Base-by-base conservation (phyloP, 2,329 filamentous ascomycete species). In the Anisogramma anomala region DNA sequence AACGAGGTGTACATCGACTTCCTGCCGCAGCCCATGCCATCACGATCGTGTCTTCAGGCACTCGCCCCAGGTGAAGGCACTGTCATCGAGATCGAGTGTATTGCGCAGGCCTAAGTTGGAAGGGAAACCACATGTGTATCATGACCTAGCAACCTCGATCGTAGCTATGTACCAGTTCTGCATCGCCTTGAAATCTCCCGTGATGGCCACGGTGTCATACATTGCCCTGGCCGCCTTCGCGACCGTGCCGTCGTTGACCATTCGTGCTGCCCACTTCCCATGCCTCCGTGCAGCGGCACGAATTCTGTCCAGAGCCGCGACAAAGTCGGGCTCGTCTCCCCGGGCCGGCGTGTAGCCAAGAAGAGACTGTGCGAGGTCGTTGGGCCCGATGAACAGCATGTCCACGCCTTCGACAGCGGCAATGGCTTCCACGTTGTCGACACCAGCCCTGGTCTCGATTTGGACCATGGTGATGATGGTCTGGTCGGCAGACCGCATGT, bases 401-500 rank as follows among this genome's bases (percentile, higher is more conserved):
- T 68, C 64, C 2, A 68, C 58, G 3, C 64, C 64, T 1, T 57
- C 57, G 0, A 66, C 61, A 0, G 61, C 58, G 42, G 53, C 56
- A 41, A 65, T 65, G n/a, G 53, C 61, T 32, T 68, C 64, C 10
- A 66, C 60, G 39, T 68, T 67, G 34, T 66, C 63, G 1, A 68
- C 58, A 9, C 60, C 66, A n/a, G 54, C 58, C 6, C 52, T 50
- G 1, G 64, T 62, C 53, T 68, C 66, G 26, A 69, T 68, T 48
- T 69, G 66, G 17, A 68, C 55, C 49, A 62, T 61, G 18, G 61
- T 65, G 9, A 68, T 45, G 36, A 68, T 53, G 11, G 58, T 66
- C 39, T 69, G 60, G 46, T 72, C 71, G 33, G 69, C 69, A 30
- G 66, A 60, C 45, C 65, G 59, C 49, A 72, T 62, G 45, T 72